Evolutionary conservation across 192 early-diverging fungal species (phyloP), one percentile per base, ranked within the genome.

Genomic region (Backusella macrospora): DNA sequence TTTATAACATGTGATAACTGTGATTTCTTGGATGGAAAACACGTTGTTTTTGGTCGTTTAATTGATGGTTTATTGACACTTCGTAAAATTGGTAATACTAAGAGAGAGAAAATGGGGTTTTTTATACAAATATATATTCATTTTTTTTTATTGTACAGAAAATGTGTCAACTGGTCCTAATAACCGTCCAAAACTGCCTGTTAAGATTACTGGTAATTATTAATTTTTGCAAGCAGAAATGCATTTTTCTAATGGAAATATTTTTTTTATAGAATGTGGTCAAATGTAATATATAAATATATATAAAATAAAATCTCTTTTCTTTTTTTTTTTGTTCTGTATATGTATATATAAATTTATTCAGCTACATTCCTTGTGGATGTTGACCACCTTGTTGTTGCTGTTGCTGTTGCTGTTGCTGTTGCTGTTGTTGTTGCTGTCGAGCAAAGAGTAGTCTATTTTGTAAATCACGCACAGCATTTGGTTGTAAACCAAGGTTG

Each of bases 1-100:
- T 97, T 97, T 67, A 94, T 97, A 39, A 97, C 96, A 2, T 95
- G 93, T 71, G 91, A 89, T 26, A 92, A 92, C 70, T 90, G 89
- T 70, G 92, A 94, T 40, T 97, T 91, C 73, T 80, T 97, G 81
- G 95, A 97, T 70, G 90, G 89, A 26, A 95, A 95, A 81, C 94
- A 97, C 74, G 94, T 95, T 49, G 93, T 95, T 3, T 95, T 95
- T 87, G 94, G 96, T 18, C 85, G 89, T 21, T 80, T 97, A 6
- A 83, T 94, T 45, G 96, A 97, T 77, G 94, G 94, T 18, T 82
- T 97, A 18, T 80, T 97, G 73, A 95, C 93, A 0, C 76, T 97
- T n/a, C 84, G 96, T 43, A 96, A 96, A 82, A 95, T 97, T 71
- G 80, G 80, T 74, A 81, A 18, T 70, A 37, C 12, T 14, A 21